phyloP scores from a whole-genome alignment of 2,329 filamentous ascomycete genomes.

The Albifimbria verrucaria region DNA sequence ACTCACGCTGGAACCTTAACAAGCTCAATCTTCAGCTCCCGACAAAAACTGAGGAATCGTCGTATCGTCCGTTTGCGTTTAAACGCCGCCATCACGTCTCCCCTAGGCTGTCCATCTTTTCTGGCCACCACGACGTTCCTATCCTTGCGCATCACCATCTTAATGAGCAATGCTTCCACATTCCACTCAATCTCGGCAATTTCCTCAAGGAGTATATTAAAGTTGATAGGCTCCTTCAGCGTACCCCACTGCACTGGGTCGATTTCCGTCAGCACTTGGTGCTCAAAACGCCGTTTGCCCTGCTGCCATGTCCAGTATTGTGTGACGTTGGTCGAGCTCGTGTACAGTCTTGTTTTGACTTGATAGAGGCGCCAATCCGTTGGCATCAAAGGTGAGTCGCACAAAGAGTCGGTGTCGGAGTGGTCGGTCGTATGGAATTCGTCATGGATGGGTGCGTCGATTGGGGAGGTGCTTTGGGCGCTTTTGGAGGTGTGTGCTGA shows the following conservation, averaged over 20 bases:
- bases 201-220: slow-evolving; percentile 45
- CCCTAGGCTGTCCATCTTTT: slow-evolving; percentile 32
- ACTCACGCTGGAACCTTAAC: slow-evolving; percentile 39
- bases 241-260: slow-evolving; percentile 44
- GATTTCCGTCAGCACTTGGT: slow-evolving; percentile 48
- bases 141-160: slow-evolving; percentile 34
- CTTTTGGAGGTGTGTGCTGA: slow-evolving; percentile 19
- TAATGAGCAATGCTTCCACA: slow-evolving; percentile 35
- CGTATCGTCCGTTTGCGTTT: slow-evolving; percentile 50
- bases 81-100: slow-evolving; percentile 49
- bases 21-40: slow-evolving; percentile 39
- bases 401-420: slow-evolving; percentile 51
- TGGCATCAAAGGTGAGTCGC: slow-evolving; percentile 38
- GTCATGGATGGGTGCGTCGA: slow-evolving; percentile 17
- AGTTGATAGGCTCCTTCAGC: slow-evolving; percentile 48
- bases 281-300: slow-evolving; percentile 41
- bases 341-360: slow-evolving; percentile 45
- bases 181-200: slow-evolving; percentile 44
- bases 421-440: slow-evolving; percentile 44
- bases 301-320: slow-evolving; percentile 55
- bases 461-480: slow-evolving; percentile 17
- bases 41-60: slow-evolving; percentile 47
- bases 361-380: slow-evolving; percentile 51
- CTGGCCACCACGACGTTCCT: slow-evolving; percentile 19
- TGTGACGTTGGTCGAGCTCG: slow-evolving; percentile 44